Percentiles rank a stretch among this genome's conserved stretches.
These are phyloP conservation scores for Wickerhamomyces canadensis DNA, from an alignment of 805 yeast genomes.

Conservation along the genomic window DNA sequence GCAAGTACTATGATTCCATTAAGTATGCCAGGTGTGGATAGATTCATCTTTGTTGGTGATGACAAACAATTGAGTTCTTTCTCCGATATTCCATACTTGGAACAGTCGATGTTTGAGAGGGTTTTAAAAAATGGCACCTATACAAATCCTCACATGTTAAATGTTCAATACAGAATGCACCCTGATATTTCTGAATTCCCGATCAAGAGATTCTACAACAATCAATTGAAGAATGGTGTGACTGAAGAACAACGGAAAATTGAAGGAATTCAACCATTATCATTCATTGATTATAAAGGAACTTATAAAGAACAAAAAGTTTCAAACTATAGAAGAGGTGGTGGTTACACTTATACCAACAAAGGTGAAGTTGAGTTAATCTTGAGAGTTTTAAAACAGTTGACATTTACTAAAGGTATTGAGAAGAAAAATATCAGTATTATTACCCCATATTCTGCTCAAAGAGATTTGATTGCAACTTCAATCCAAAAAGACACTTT, in stretches of 20 bases:
- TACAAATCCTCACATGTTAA: conserved; percentile 58
- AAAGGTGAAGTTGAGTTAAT: conserved; percentile 46
- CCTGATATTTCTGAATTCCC: conserved; percentile 59
- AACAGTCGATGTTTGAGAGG: conserved; percentile 65
- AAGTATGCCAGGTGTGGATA: conserved; percentile 60
- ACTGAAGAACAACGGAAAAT: conserved; percentile 42
- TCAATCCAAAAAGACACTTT: conserved; percentile 42
- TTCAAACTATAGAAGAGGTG: conserved; percentile 35
- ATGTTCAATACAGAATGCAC: conserved; percentile 67
- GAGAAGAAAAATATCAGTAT: conserved; percentile 50
- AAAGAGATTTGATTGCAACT: conserved; percentile 56
- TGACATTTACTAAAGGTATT: conserved; percentile 51
- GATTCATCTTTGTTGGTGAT: conserved; percentile 70
- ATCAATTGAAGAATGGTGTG: conserved; percentile 52
- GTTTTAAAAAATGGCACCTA: conserved; percentile 57
- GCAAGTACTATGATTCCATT: conserved; percentile 67
- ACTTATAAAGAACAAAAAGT: conserved; percentile 42
- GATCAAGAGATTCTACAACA: conserved; percentile 43
- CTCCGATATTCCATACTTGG: conserved; percentile 60
- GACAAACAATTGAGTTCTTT: conserved; percentile 71
- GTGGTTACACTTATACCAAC: conserved; percentile 58
- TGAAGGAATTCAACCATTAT: conserved; percentile 48
- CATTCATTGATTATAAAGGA: conserved; percentile 56
- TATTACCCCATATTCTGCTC: conserved; percentile 75
- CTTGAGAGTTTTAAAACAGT: conserved; percentile 39